A percentile compares a stretch with the other conserved stretches of the same genome.
Evolutionary conservation across 257 asterid species (phyloP).

Genomic region (Rauvolfia tetraphylla): DNA sequence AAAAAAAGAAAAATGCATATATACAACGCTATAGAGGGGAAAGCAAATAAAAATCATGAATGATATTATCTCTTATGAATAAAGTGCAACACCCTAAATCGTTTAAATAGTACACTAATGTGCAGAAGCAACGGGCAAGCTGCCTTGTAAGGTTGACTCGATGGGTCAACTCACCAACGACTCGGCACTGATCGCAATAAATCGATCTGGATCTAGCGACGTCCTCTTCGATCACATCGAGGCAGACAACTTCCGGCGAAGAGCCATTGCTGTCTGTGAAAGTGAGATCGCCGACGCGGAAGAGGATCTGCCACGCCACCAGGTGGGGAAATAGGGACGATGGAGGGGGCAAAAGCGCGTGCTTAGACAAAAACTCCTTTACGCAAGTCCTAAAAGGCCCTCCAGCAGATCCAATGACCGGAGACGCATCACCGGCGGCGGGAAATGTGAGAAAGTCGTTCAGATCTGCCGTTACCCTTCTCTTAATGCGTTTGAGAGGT

Average conservation of each 20-base stretch:
- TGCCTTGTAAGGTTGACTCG: slow-evolving; percentile 26
- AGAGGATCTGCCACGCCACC: slow-evolving; percentile 79
- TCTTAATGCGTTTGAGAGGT: slow-evolving; percentile 51
- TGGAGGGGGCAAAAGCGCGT: slow-evolving; percentile 78
- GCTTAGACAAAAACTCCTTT: slow-evolving; percentile 42
- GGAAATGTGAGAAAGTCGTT: slow-evolving; percentile 65
- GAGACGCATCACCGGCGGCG: slow-evolving; percentile 32
- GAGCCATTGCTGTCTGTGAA: slow-evolving; percentile 44
- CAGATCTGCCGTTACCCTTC: slow-evolving; percentile 77
- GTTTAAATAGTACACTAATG: not conserved
- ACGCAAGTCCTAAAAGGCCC: slow-evolving; percentile 65
- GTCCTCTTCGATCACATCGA: slow-evolving; percentile 91
- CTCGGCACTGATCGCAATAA: slow-evolving; percentile 98
- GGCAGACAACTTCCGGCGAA: slow-evolving; percentile 48
- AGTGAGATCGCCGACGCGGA: slow-evolving; percentile 67
- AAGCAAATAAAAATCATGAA: not conserved
- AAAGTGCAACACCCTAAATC: not conserved
- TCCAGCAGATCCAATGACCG: slow-evolving; percentile 21
- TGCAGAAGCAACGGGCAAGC: not conserved
- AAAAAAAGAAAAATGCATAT: not conserved
- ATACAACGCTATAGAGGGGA: not conserved
- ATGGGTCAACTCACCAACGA: slow-evolving; percentile 81
- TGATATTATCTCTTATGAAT: not conserved
- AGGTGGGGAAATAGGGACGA: slow-evolving; percentile 79
- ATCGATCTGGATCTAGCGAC: slow-evolving; percentile 86